Conservation (phyloP, 495 filamentous ascomycete genomes). For the Glutinoglossum americanum region DNA sequence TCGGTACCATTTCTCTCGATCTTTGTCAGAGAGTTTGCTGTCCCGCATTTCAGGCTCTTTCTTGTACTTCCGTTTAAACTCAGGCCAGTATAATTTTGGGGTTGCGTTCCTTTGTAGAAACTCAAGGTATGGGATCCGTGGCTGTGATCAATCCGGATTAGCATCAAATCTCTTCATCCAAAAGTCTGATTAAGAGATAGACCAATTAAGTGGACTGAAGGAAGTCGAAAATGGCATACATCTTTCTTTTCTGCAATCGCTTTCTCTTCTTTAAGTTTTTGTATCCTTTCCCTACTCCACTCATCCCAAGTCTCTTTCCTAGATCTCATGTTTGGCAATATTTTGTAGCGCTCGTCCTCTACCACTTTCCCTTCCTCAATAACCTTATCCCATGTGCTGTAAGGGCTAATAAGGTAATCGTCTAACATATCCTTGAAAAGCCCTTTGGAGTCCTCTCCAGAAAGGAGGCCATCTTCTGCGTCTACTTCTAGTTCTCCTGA, state of each 20-base stretch:
- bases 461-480: conserved; percentile 28
- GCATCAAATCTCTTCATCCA: neutral
- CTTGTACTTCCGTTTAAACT: conserved; percentile 80
- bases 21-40: conserved; percentile 54
- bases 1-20: conserved; percentile 77
- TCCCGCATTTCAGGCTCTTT: conserved; percentile 67
- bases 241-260: conserved; percentile 65
- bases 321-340: conserved; percentile 55
- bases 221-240: neutral
- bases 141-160: conserved; percentile 14
- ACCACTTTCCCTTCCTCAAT: conserved; percentile 66
- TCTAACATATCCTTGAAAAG: conserved; percentile 74
- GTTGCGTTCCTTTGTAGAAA: conserved; percentile 66
- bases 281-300: conserved; percentile 59
- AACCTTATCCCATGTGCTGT: conserved; percentile 75
- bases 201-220: neutral
- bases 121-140: conserved; percentile 59
- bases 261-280: conserved; percentile 44
- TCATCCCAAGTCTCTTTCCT: conserved; percentile 62
- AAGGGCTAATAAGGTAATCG: conserved; percentile 66
- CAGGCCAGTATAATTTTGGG: conserved; percentile 86
- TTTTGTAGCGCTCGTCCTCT: conserved; percentile 69
- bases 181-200: neutral
- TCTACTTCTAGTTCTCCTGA: conserved; percentile 52
- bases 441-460: conserved; percentile 20